Percentiles rank a stretch among this genome's conserved stretches.
phyloP scores from a whole-genome alignment of 2,329 filamentous ascomycete species.

The Rhynchosporium graminicola region DNA sequence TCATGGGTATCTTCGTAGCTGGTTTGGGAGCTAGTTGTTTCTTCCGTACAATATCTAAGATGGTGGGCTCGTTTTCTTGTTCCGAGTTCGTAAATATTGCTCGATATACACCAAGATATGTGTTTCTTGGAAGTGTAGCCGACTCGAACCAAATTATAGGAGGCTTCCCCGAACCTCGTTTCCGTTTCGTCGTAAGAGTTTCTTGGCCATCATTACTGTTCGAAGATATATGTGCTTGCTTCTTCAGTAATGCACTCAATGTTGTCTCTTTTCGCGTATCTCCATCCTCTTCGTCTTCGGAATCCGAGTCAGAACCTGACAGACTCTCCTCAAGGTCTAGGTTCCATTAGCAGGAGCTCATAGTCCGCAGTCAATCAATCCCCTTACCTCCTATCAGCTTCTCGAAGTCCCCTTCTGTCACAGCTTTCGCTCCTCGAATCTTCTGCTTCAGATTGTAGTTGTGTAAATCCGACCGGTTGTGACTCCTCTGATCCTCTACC shows the following conservation, averaged over 20 bases:
- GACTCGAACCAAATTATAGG: conserved; percentile 87
- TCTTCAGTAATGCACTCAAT: conserved; percentile 76
- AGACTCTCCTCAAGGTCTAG: conserved; percentile 82
- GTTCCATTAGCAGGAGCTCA: conserved; percentile 21
- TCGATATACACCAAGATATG: conserved; percentile 82
- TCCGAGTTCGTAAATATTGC: conserved; percentile 76
- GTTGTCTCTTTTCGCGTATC: conserved; percentile 64
- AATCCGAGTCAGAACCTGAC: conserved; percentile 78
- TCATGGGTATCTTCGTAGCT: conserved; percentile 49
- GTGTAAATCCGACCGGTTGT: conserved; percentile 89
- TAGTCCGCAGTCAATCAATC: not conserved
- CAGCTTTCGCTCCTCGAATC: conserved; percentile 68
- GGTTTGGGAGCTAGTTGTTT: conserved; percentile 74
- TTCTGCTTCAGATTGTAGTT: conserved; percentile 94
- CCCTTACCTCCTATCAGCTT: conserved; percentile 65
- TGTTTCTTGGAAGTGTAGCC: conserved; percentile 71
- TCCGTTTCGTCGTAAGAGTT: conserved; percentile 50
- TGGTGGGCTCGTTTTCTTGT: conserved; percentile 59
- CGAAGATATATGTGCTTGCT: conserved; percentile 71
- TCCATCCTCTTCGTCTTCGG: conserved; percentile 57
- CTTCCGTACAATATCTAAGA: conserved; percentile 68
- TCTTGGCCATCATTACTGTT: conserved; percentile 49
- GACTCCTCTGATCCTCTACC: conserved; percentile 78
- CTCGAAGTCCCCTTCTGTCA: conserved; percentile 83
- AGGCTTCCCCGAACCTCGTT: conserved; percentile 61